Conservation (phyloP, 331 rosid genomes). For the Stylosanthes scabra region DNA sequence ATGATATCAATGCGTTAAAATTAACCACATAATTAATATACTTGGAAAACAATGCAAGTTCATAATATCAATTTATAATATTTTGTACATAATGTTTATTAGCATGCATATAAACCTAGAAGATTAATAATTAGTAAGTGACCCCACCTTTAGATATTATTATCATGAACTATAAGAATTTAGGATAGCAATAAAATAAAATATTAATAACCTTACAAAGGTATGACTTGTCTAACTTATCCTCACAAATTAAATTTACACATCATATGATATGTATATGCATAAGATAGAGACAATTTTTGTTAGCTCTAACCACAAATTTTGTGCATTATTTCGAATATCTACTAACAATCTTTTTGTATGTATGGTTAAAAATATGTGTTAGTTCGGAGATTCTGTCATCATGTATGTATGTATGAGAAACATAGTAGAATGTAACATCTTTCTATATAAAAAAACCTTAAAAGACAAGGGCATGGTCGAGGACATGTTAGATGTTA, state of each 20-base stretch:
- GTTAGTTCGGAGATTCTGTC: conserved; percentile 26
- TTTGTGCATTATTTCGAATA: conserved; percentile 36
- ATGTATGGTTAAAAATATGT: conserved; percentile 20
- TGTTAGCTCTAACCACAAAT: conserved; percentile 33
- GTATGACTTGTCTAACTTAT: background rate
- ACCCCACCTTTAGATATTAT: background rate
- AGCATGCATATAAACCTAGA: background rate
- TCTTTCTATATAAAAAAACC: conserved; percentile 32
- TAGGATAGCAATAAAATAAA: background rate
- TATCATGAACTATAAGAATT: background rate
- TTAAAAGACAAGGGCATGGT: conserved; percentile 44
- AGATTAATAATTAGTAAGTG: background rate
- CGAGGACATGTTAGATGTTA: conserved; percentile 43
- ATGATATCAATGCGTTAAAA: too few relatives aligned
- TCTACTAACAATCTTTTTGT: conserved; percentile 3
- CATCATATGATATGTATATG: background rate
- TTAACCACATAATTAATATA: too few relatives aligned
- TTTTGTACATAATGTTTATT: too few relatives aligned
- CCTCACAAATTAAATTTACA: conserved; percentile 7
- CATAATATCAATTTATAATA: too few relatives aligned
- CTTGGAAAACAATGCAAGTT: too few relatives aligned
- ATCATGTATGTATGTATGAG: background rate
- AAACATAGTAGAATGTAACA: conserved; percentile 2
- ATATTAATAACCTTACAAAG: background rate
- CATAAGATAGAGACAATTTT: conserved; percentile 8